A percentile compares a stretch with the other conserved stretches of the same genome.
These are phyloP conservation scores for Aspergillus niger DNA, from an alignment of 2,329 filamentous ascomycete species.

Conservation along the genomic window DNA sequence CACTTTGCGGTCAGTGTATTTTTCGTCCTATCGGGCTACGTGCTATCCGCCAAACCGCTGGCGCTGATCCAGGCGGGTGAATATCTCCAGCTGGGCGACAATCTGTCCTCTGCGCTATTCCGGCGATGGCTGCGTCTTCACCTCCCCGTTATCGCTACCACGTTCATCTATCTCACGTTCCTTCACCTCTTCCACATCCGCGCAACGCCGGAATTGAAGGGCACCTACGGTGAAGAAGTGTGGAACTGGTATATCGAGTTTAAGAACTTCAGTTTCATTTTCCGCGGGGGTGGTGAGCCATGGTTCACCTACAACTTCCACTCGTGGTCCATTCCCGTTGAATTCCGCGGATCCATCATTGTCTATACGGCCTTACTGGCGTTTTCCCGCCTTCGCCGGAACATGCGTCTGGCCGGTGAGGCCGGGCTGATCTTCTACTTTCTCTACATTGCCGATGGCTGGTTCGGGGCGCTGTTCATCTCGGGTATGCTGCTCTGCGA, in stretches of 20 bases:
- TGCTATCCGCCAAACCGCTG: slow-evolving; percentile 53
- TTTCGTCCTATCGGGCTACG: slow-evolving; percentile 57
- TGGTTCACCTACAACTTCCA: slow-evolving; percentile 63
- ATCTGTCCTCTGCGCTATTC: slow-evolving; percentile 52
- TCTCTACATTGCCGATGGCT: slow-evolving; percentile 67
- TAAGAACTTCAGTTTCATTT: slow-evolving; percentile 71
- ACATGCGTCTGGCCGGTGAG: slow-evolving; percentile 58
- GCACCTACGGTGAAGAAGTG: slow-evolving; percentile 52
- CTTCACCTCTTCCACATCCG: slow-evolving; percentile 58
- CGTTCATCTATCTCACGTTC: slow-evolving; percentile 55
- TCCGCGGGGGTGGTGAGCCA: slow-evolving; percentile 58
- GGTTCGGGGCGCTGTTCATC: slow-evolving; percentile 62
- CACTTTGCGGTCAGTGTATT: slow-evolving; percentile 61
- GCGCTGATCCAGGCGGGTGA: slow-evolving; percentile 47
- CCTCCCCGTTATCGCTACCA: slow-evolving; percentile 57
- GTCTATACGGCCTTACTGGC: slow-evolving; percentile 61
- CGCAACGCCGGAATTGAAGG: slow-evolving; percentile 43
- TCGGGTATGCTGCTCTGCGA: slow-evolving; percentile 65
- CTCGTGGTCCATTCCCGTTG: slow-evolving; percentile 65
- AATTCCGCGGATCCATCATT: slow-evolving; percentile 65
- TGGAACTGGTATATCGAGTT: slow-evolving; percentile 58
- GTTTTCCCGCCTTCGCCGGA: slow-evolving; percentile 57
- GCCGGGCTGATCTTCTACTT: slow-evolving; percentile 63
- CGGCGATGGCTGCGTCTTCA: slow-evolving; percentile 54
- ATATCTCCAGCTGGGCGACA: slow-evolving; percentile 43